Conservation (phyloP, 2,329 filamentous ascomycete genomes). For the Aspergillus chevalieri region DNA sequence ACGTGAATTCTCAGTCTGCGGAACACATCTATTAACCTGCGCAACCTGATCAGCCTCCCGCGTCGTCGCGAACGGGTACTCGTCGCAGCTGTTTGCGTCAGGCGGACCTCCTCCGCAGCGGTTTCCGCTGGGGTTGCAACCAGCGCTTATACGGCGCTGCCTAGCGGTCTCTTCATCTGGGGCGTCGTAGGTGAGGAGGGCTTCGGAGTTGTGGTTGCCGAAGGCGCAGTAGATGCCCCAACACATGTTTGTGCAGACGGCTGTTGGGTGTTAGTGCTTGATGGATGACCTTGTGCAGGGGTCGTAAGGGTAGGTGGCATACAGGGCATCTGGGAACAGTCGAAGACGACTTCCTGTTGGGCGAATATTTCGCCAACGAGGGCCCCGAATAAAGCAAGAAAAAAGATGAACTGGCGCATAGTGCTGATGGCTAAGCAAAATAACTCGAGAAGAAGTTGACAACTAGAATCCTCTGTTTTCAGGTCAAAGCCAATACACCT, state of each 20-base stretch:
- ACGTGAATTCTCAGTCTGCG: neutral
- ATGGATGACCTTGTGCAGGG: too few species aligned
- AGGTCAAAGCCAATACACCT: too few species aligned
- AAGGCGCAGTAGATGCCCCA: neutral
- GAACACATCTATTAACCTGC: neutral
- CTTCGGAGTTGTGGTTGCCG: neutral
- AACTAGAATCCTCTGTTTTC: too few species aligned
- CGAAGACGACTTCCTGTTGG: too few species aligned
- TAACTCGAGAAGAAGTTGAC: too few species aligned
- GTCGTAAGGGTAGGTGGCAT: too few species aligned
- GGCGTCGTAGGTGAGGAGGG: neutral
- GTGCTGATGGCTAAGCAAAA: too few species aligned
- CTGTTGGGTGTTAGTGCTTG: neutral
- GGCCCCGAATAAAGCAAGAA: too few species aligned
- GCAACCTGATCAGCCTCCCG: neutral
- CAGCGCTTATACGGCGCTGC: neutral
- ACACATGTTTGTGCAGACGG: neutral
- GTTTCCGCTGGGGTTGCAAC: neutral
- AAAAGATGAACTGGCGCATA: too few species aligned
- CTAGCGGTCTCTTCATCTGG: neutral
- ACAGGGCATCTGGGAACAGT: too few species aligned
- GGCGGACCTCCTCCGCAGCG: neutral
- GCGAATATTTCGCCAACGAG: too few species aligned
- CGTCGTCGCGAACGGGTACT: neutral
- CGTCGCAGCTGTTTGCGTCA: neutral